Evolutionary conservation across 2,329 filamentous ascomycete species (phyloP).

Genomic region (Penicillium sp.): DNA sequence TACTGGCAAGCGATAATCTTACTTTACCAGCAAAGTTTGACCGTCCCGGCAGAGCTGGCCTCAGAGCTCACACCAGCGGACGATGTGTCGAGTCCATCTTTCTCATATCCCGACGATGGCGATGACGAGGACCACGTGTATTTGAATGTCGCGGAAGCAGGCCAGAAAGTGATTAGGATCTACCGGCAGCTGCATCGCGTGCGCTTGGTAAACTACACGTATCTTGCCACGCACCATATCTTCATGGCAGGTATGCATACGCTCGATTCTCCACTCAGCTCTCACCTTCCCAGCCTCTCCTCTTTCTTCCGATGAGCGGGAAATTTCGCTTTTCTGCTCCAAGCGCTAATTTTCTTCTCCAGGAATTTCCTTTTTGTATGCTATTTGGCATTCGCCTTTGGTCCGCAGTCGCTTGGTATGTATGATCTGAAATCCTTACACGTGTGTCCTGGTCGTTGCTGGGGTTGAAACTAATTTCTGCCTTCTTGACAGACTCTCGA

Average conservation of each 20-base stretch:
- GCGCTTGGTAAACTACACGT: slow-evolving; percentile 91
- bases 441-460: neutral
- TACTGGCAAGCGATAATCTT: slow-evolving; percentile 98
- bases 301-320: too few species aligned
- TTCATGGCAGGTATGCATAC: slow-evolving; percentile 77
- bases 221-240: slow-evolving; percentile 87
- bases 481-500: slow-evolving; percentile 60
- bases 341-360: slow-evolving; percentile 10
- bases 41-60: slow-evolving; percentile 77
- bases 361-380: slow-evolving; percentile 87
- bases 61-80: slow-evolving; percentile 62
- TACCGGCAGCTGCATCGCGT: slow-evolving; percentile 85
- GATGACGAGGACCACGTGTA: slow-evolving; percentile 85
- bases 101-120: slow-evolving; percentile 40
- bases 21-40: slow-evolving; percentile 85
- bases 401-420: slow-evolving; percentile 80
- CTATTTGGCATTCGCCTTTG: slow-evolving; percentile 90
- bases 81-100: slow-evolving; percentile 53
- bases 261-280: slow-evolving; percentile 1
- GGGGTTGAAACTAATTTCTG: neutral
- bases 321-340: neutral
- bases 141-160: slow-evolving; percentile 89
- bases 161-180: slow-evolving; percentile 82
- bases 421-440: slow-evolving; percentile 11
- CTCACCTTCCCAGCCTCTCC: too few species aligned